Conservation (phyloP, 2,329 filamentous ascomycete genomes). For the Pseudogymnoascus pannorum region DNA sequence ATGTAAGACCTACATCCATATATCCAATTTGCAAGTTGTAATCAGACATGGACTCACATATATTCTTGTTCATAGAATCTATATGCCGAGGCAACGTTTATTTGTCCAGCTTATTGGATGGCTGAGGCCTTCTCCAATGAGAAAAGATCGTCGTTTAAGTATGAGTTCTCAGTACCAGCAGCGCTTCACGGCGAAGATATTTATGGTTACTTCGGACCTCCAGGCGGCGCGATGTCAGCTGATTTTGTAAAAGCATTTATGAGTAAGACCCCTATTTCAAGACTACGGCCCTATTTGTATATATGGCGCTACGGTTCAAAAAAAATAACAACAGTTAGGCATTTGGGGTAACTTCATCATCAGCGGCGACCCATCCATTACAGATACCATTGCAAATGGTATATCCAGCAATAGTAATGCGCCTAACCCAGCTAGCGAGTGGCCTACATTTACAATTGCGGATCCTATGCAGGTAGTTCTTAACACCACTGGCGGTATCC, state of each 20-base stretch:
- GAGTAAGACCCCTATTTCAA: too few species aligned
- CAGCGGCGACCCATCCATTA: slow-evolving; percentile 11
- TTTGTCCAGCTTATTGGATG: slow-evolving; percentile 47
- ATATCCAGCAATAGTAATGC: not conserved
- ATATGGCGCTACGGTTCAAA: too few species aligned
- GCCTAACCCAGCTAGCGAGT: not conserved
- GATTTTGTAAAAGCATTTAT: slow-evolving; percentile 11
- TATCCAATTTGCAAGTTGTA: not conserved
- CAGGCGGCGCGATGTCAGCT: slow-evolving; percentile 8
- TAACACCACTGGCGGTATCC: slow-evolving; percentile 16
- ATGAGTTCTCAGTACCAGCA: slow-evolving; percentile 36
- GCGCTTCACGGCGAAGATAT: slow-evolving; percentile 31
- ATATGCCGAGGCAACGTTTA: slow-evolving; percentile 45
- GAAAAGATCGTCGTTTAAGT: slow-evolving; percentile 32
- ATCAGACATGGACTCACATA: not conserved
- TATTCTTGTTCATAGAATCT: slow-evolving; percentile 29
- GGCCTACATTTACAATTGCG: not conserved
- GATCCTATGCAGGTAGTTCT: slow-evolving; percentile 6
- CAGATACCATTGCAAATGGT: not conserved
- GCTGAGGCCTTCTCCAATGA: slow-evolving; percentile 35
- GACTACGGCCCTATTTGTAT: too few species aligned
- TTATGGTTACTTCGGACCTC: slow-evolving; percentile 26
- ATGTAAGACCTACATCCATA: slow-evolving; percentile 12
- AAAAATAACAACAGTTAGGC: not conserved
- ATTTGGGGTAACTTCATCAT: slow-evolving; percentile 19